Evolutionary conservation across 495 filamentous ascomycete genomes (phyloP), one percentile per base, ranked within the genome.

Genomic region (Pyrenopolyporus hunteri): DNA sequence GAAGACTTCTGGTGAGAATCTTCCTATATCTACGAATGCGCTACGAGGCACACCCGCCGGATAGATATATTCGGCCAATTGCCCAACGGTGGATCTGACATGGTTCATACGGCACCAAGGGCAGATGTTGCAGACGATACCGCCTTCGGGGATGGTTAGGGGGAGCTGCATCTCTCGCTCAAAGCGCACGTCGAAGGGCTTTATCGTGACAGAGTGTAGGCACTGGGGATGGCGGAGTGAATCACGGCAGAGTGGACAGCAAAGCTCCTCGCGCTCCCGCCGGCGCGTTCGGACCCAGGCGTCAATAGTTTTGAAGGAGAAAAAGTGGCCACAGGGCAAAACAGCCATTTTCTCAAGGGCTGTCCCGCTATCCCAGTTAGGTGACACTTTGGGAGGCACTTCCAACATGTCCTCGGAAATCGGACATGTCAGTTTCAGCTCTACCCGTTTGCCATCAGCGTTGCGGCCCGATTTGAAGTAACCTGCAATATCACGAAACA

Each of bases 401-500:
- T 49, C 69, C 45, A 64, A 68, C 13, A 3, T 13, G 1, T 39
- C 33, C 6, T 49, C 2, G 8, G 59, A 70, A 2, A 67, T 61
- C 0, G 2, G 0, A 16, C 67, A 67, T 1, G 42, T 50, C 1
- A 73, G 28, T 63, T 69, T 26, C 56, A 72, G 2, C 64, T 71
- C 26, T 61, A 73, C 26, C 73, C 79, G 59, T 70, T 65, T 49
- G 80, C 87, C 67, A 80, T 87, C 64, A 73, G 86, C 32, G 74
- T 75, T 31, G 93, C 96, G 78, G 92, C 94, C 70, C 92, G 89
- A 6, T 89, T 91, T 31, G 75, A 82, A 7, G 92, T 96, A 85
- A 73, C 83, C 61, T 76, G 82, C 2, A 89, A 94, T 16, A 88
- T 97, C 74, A 80, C 91, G 11, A 87, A 97, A 66, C 84, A 96